phyloP scores from a whole-genome alignment of 305 asterid genomes.

The Solanum aculeatissimum region DNA sequence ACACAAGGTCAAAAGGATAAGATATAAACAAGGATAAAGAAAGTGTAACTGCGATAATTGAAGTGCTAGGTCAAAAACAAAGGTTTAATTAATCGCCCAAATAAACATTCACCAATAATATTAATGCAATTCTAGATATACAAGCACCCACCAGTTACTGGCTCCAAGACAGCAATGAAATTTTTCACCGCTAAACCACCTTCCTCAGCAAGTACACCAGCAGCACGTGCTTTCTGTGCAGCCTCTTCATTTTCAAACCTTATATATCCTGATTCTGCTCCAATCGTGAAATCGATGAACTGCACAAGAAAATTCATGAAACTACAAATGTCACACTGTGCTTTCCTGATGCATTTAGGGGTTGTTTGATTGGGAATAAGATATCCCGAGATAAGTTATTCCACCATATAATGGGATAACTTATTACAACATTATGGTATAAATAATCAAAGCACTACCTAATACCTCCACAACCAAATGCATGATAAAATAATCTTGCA shows the following conservation, averaged over 20 bases:
- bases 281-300: constrained; percentile 77
- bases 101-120: not conserved
- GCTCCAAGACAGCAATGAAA: constrained; percentile 69
- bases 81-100: not conserved
- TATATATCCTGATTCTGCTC: constrained; percentile 62
- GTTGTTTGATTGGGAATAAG: too few relatives aligned
- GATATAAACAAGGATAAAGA: not conserved
- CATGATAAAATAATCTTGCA: too few relatives aligned
- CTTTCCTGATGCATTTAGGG: not conserved
- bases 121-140: not conserved
- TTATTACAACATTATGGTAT: too few relatives aligned
- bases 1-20: not conserved
- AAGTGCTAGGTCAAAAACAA: not conserved
- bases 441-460: too few relatives aligned
- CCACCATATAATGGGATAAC: too few relatives aligned
- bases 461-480: too few relatives aligned
- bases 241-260: constrained; percentile 81
- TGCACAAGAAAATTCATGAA: constrained; percentile 8
- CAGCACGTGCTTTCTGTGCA: constrained; percentile 84
- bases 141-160: constrained; percentile 61
- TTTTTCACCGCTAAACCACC: constrained; percentile 86
- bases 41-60: not conserved
- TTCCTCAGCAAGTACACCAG: constrained; percentile 76
- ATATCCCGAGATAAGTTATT: too few relatives aligned
- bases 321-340: not conserved